Base-by-base conservation (phyloP, 805 yeast genomes). In the Ogataea degrootiae region DNA sequence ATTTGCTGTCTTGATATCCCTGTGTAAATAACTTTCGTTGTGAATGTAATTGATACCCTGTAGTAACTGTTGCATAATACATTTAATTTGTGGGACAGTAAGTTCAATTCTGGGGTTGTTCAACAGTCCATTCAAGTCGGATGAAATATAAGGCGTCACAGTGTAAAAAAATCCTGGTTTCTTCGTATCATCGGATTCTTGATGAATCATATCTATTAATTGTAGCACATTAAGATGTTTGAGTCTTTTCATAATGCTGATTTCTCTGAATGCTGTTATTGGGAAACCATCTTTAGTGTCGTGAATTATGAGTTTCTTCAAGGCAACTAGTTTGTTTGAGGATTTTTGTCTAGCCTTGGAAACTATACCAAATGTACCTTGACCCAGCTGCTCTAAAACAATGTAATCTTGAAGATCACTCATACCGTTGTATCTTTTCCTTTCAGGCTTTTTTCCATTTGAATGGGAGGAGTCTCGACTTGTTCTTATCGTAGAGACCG, bases 1-100 rank as follows among this genome's bases (percentile, higher is more conserved):
- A 59, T 94, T 94, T n/a, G 99, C 96, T 0, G 98, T 90, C 66
- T 94, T 94, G 49, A 94, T 87, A 61, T 94, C 99, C 48, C 99
- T 76, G 65, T 94, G 99, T 64, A 85, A 57, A 60, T 75, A 74
- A 53, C 77, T 66, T 54, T 67, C 57, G 41, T 62, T 68, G 67
- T 94, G 99, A 31, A 94, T 79, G 60, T 83, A 94, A 50, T 86
- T 80, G 36, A 94, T 75, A 7, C 98, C 99, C 45, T 73, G 70
- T 7, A 95, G 70, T 36, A 94, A 66, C 67, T 94, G 99, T 23
- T 63, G 57, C 83, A 89, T 77, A 46, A 94, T 76, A 58, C 94
- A 84, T 65, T 95, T 95, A 56, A 87, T 85, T 54, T 88, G 91
- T 0, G 85, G 68, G 22, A 82, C 71, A 4, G 75, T 63, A 33